Percentiles rank a stretch among this genome's conserved stretches.
These are phyloP conservation scores for Corylus avellana DNA, from an alignment of 306 rosid genomes.

Conservation along the genomic window DNA sequence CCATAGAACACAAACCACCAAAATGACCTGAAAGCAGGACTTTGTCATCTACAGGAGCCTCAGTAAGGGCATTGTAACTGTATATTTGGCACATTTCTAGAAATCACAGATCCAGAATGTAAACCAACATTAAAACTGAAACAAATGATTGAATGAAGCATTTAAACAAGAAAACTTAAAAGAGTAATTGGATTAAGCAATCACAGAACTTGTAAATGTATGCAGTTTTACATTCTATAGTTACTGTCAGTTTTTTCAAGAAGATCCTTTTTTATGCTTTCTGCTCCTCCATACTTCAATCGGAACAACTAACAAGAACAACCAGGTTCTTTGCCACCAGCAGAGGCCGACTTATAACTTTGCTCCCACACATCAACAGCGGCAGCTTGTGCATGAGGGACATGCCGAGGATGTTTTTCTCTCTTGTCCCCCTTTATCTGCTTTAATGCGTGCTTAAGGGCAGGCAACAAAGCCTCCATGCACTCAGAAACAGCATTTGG, in stretches of 20 bases:
- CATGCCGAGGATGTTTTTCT: slow-evolving; percentile 84
- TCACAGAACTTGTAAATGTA: background rate
- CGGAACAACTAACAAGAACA: slow-evolving; percentile 54
- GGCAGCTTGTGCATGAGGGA: slow-evolving; percentile 68
- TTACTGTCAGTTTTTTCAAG: background rate
- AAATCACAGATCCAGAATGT: background rate
- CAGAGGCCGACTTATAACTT: slow-evolving; percentile 58
- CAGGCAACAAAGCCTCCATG: slow-evolving; percentile 84
- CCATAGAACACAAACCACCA: too few species aligned
- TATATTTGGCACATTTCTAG: background rate
- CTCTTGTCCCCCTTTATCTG: slow-evolving; percentile 85
- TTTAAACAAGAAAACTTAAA: background rate
- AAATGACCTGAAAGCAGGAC: too few species aligned
- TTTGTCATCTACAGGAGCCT: too few species aligned
- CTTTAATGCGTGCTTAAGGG: slow-evolving; percentile 87
- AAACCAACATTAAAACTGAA: background rate
- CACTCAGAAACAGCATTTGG: slow-evolving; percentile 96
- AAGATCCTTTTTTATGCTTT: background rate
- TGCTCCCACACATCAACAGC: slow-evolving; percentile 66
- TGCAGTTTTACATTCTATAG: background rate
- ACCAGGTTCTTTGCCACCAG: slow-evolving; percentile 35
- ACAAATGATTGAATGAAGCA: background rate
- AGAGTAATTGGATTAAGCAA: background rate
- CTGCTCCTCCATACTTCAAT: slow-evolving; percentile 20
- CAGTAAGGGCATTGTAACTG: too few species aligned